A percentile compares a stretch with the other conserved stretches of the same genome.
Conservation (phyloP, 768 basidiomycete genomes). For the Panaeolus papilionaceus region DNA sequence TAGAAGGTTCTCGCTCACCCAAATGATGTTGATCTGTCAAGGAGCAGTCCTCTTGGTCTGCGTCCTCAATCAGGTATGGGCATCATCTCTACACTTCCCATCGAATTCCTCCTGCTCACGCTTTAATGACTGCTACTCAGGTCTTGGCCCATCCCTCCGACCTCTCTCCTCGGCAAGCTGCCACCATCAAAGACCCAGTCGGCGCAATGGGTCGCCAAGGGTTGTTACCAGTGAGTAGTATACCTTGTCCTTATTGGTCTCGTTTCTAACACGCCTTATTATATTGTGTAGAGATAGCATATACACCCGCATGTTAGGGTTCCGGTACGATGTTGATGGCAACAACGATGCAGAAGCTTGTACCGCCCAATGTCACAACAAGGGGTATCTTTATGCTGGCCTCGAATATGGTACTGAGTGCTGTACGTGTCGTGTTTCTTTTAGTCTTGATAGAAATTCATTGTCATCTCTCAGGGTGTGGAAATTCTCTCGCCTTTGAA, state of each 20-base stretch:
- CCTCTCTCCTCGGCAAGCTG: not conserved
- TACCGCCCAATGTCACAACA: not conserved
- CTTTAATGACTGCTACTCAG: not conserved
- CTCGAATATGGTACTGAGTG: not conserved
- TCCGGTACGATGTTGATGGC: not conserved
- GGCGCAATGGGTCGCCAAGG: conserved; percentile 1
- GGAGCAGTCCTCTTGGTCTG: not conserved
- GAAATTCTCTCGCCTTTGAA: not conserved
- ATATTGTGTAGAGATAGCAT: not conserved
- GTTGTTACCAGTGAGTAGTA: not conserved
- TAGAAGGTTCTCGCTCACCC: not conserved
- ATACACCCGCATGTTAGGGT: not conserved
- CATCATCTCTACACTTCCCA: not conserved
- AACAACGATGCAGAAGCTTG: not conserved
- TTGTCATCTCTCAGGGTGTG: not conserved
- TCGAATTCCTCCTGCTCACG: not conserved
- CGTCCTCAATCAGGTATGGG: not conserved
- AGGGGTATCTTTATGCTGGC: not conserved
- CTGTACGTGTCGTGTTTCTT: not conserved
- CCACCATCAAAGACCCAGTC: not conserved
- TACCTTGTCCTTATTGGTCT: not conserved
- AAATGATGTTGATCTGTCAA: not conserved
- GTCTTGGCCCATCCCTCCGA: not conserved
- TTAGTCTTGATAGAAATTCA: not conserved
- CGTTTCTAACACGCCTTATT: not conserved